Conservation (phyloP, 345 rosid genomes). For the Populus deltoides region DNA sequence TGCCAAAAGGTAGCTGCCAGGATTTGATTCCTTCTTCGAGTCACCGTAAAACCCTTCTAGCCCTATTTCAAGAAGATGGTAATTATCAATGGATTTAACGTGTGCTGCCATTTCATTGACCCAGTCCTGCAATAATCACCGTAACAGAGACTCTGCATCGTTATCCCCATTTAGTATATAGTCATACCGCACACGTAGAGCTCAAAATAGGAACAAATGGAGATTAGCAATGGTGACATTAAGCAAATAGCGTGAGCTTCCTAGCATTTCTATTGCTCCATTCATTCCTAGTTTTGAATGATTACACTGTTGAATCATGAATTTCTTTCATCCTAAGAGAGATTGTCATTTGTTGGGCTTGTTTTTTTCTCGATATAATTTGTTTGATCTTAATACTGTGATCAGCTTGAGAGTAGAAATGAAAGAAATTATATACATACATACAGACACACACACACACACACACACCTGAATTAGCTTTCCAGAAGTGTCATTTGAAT, state of each 20-base stretch:
- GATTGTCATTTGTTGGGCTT: too few species aligned
- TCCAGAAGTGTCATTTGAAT: constrained; percentile 50
- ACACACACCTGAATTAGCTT: constrained; percentile 42
- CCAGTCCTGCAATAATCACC: constrained; percentile 45
- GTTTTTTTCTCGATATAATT: too few species aligned
- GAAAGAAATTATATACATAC: not conserved
- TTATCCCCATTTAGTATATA: not conserved
- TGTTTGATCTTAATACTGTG: not conserved
- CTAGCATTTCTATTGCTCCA: too few species aligned
- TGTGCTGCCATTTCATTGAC: constrained; percentile 59
- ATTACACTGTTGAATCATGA: too few species aligned
- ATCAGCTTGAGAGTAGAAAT: not conserved
- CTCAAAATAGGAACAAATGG: too few species aligned
- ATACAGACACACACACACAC: too few species aligned
- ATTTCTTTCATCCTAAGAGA: too few species aligned
- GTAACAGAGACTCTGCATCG: not conserved
- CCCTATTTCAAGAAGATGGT: constrained; percentile 69
- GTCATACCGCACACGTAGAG: too few species aligned
- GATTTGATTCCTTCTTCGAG: constrained; percentile 53
- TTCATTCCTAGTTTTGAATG: too few species aligned
- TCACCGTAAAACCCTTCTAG: constrained; percentile 81
- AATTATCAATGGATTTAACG: constrained; percentile 59
- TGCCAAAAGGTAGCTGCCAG: constrained; percentile 33
- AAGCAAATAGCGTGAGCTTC: too few species aligned
- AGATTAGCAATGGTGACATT: too few species aligned